Evolutionary conservation across 768 basidiomycete genomes (phyloP).

Genomic region (Suillus fuscotomentosus): DNA sequence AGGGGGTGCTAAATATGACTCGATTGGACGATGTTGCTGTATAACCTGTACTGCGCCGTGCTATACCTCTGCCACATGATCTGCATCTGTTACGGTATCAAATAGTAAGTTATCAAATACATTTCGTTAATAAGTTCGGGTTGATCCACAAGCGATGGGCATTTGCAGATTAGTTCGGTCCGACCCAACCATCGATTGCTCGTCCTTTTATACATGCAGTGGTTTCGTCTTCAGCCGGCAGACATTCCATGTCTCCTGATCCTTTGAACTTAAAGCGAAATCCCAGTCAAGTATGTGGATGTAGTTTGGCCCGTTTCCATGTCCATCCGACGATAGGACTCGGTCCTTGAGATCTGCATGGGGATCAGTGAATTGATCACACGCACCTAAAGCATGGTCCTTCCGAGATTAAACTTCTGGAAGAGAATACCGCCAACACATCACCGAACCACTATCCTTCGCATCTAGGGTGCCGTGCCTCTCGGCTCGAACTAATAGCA

Average conservation of each 20-base stretch:
- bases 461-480: neutral
- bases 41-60: neutral
- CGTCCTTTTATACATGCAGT: neutral
- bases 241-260: neutral
- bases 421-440: neutral
- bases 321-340: neutral
- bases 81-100: neutral
- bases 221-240: neutral
- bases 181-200: neutral
- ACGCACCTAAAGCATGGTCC: neutral
- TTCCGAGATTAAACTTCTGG: neutral
- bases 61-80: neutral
- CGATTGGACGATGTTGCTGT: constrained; percentile 23
- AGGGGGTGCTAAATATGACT: constrained; percentile 52
- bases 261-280: too few species aligned
- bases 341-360: neutral
- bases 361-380: neutral
- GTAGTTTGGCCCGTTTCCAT: neutral
- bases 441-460: neutral
- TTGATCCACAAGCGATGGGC: neutral
- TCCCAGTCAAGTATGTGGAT: too few species aligned
- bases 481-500: neutral
- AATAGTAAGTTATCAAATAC: neutral
- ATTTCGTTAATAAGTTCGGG: neutral
- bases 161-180: neutral